phyloP scores from a whole-genome alignment of 1,284 basidiomycete genomes.

The Ceratobasidium sp. region DNA sequence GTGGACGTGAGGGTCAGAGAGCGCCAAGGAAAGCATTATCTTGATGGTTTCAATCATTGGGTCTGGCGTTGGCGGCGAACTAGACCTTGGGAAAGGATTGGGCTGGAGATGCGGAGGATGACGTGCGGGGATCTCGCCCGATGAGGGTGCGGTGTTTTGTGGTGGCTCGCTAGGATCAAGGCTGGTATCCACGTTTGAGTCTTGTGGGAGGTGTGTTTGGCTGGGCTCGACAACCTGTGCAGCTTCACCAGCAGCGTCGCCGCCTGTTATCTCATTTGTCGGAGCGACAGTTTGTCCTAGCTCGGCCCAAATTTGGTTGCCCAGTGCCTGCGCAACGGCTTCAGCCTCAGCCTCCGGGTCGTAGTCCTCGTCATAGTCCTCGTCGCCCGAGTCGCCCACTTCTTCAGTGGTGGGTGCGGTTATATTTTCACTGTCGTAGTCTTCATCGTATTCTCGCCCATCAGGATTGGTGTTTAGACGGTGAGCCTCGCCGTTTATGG shows the following conservation, averaged over 20 bases:
- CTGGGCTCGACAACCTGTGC: neutral
- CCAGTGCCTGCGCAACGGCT: constrained; percentile 72
- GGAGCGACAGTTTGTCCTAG: constrained; percentile 69
- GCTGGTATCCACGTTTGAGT: neutral
- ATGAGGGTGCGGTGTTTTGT: constrained; percentile 64
- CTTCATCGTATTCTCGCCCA: constrained; percentile 55
- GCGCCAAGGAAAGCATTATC: constrained; percentile 42
- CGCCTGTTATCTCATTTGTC: constrained; percentile 52
- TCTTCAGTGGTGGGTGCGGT: constrained; percentile 49
- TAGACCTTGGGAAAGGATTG: neutral
- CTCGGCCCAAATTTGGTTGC: constrained; percentile 76
- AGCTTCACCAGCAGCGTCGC: constrained; percentile 47
- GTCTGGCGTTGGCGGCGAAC: constrained; percentile 6
- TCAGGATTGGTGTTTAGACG: neutral
- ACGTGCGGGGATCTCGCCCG: constrained; percentile 67
- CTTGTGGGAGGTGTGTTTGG: constrained; percentile 20
- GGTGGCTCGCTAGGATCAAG: constrained; percentile 11
- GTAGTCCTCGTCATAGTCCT: constrained; percentile 62
- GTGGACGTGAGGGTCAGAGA: constrained; percentile 37
- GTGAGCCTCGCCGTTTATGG: neutral
- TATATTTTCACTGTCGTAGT: constrained; percentile 57
- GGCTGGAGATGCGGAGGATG: constrained; percentile 59
- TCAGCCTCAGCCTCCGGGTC: constrained; percentile 77
- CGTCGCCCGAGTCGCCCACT: constrained; percentile 60
- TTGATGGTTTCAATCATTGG: constrained; percentile 45